Evolutionary conservation across 2,329 filamentous ascomycete genomes (phyloP).

Genomic region (Meredithiella fracta): DNA sequence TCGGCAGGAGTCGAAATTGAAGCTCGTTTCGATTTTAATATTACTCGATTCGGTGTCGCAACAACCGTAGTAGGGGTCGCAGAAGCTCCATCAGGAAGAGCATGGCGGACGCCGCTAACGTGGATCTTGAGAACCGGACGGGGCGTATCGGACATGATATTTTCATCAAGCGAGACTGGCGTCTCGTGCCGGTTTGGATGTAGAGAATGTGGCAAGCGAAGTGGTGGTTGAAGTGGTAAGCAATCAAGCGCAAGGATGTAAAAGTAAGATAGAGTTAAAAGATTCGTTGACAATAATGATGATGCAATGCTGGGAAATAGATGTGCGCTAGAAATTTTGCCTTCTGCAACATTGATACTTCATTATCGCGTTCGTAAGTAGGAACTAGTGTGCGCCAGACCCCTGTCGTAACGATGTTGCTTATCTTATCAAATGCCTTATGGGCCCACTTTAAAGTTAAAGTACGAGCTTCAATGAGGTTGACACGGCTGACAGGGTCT

Average conservation of each 20-base stretch:
- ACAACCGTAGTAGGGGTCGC: slow-evolving; percentile 15
- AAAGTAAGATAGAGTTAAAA: background rate
- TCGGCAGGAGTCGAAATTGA: slow-evolving; percentile 24
- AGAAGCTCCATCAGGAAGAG: slow-evolving; percentile 14
- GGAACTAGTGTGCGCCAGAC: background rate
- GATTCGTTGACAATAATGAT: background rate
- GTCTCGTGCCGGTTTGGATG: background rate
- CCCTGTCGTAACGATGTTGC: background rate
- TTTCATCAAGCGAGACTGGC: background rate
- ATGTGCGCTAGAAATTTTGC: background rate
- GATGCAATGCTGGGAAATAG: background rate
- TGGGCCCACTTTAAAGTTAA: slow-evolving; percentile 7
- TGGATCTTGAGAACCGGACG: slow-evolving; percentile 19
- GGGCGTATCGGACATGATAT: slow-evolving; percentile 14
- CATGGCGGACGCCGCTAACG: slow-evolving; percentile 13
- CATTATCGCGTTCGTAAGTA: slow-evolving; percentile 10
- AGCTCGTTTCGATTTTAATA: slow-evolving; percentile 27
- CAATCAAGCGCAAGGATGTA: background rate
- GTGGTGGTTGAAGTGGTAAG: background rate
- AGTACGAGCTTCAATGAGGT: background rate
- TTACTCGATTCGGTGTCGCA: slow-evolving; percentile 18
- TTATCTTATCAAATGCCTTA: slow-evolving; percentile 9
- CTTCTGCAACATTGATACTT: background rate
- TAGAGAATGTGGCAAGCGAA: background rate
- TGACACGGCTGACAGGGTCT: too few relatives aligned